These are phyloP conservation scores for Candida alai DNA, from an alignment of 805 yeast genomes.

Conservation along the genomic window DNA sequence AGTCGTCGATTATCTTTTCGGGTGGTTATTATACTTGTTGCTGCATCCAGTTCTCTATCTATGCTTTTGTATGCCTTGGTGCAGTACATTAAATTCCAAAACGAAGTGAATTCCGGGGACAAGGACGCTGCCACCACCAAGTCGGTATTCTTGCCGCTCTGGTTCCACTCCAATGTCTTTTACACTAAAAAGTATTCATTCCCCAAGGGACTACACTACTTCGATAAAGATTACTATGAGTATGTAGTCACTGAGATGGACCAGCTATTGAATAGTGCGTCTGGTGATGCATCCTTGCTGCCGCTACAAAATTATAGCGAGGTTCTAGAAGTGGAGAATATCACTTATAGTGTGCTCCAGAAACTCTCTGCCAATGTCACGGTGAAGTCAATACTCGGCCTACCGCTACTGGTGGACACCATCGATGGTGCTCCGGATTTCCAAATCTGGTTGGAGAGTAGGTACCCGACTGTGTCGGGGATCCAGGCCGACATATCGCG, in stretches of 20 bases:
- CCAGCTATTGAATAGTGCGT: constrained; percentile 12
- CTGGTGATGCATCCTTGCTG: constrained; percentile 9
- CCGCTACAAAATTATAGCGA: constrained; percentile 9
- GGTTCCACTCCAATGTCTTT: constrained; percentile 26
- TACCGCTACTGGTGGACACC: constrained; percentile 20
- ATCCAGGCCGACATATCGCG: constrained; percentile 13
- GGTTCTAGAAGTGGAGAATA: constrained; percentile 17
- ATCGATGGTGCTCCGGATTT: constrained; percentile 13
- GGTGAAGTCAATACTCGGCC: constrained; percentile 22
- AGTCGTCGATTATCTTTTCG: constrained; percentile 15
- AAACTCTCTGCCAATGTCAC: constrained; percentile 18
- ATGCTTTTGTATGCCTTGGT: constrained; percentile 21
- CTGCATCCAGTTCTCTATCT: constrained; percentile 19
- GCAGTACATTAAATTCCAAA: constrained; percentile 14
- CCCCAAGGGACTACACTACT: constrained; percentile 23
- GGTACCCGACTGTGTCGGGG: constrained; percentile 29
- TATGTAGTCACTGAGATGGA: constrained; percentile 14
- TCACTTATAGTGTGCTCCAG: constrained; percentile 26
- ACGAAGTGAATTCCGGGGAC: constrained; percentile 1
- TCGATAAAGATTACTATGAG: constrained; percentile 19
- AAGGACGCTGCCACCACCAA: background rate
- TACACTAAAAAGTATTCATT: constrained; percentile 18
- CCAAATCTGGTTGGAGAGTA: constrained; percentile 29
- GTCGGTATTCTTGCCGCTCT: constrained; percentile 22
- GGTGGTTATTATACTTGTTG: constrained; percentile 18